A percentile compares a stretch with the other conserved stretches of the same genome.
Conservation (phyloP, 2,329 filamentous ascomycete genomes). For the Lachnellula subtilissima region DNA sequence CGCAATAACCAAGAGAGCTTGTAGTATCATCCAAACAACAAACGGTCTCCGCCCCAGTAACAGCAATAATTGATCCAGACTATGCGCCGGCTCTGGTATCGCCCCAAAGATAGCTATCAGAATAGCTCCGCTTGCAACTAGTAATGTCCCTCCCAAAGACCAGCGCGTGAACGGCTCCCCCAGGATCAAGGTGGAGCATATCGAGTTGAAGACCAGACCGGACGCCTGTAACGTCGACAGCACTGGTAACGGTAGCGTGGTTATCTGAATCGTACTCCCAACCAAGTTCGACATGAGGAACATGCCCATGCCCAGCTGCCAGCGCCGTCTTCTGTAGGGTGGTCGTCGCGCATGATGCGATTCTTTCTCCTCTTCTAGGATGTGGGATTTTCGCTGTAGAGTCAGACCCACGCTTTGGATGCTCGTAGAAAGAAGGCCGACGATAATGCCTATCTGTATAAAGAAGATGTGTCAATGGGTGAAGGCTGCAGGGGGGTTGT, state of each 20-base stretch:
- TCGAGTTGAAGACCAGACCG: conserved; percentile 95
- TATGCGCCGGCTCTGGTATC: conserved; percentile 88
- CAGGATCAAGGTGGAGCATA: conserved; percentile 89
- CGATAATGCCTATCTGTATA: conserved; percentile 78
- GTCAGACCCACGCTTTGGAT: conserved; percentile 93
- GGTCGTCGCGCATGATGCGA: conserved; percentile 74
- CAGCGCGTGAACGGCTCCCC: conserved; percentile 91
- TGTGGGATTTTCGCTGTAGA: conserved; percentile 94
- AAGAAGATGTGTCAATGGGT: conserved; percentile 12
- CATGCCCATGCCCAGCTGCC: conserved; percentile 97
- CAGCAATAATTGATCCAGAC: conserved; percentile 71
- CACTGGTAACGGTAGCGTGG: conserved; percentile 87
- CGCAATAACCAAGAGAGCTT: conserved; percentile 64
- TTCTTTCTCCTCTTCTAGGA: conserved; percentile 90
- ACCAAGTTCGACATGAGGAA: conserved; percentile 93
- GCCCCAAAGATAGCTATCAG: conserved; percentile 92
- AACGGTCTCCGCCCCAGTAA: conserved; percentile 72
- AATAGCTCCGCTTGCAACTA: conserved; percentile 84
- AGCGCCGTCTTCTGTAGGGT: conserved; percentile 83
- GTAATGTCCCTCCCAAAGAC: conserved; percentile 82
- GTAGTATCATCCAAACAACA: conserved; percentile 82
- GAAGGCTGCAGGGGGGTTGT: conserved; percentile 1
- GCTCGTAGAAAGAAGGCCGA: conserved; percentile 88
- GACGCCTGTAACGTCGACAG: conserved; percentile 93
- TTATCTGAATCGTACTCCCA: conserved; percentile 95